Evolutionary conservation across 176 grass and related monocot genomes (phyloP), one percentile per base, ranked within the genome.

Genomic region (Alopecurus myosuroides): DNA sequence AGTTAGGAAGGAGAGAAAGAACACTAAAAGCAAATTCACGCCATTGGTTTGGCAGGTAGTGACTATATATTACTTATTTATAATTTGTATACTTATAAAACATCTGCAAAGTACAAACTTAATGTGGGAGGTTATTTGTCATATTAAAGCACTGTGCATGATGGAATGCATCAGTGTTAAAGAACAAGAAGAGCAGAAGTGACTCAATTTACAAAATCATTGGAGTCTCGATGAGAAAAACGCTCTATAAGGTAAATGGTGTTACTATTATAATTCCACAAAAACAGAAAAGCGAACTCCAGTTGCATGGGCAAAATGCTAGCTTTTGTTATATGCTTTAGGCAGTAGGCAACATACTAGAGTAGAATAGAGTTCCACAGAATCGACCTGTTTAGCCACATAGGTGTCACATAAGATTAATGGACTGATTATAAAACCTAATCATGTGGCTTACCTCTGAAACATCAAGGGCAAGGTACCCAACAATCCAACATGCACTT

Each of bases 21-120:
- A 39, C 72, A 81, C 48, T 76, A 78, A 88, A 91, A 75, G 85
- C 71, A 88, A 81, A 82, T 75, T 22, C 75, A 69, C 39, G 70
- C 29, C 52, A 74, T 40, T 69, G 55, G 25, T 79, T 60, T 57
- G 49, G 79, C 78, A 86, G 86, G 83, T 92, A 79, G 70, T 79
- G 77, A 40, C 20, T 45, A 81, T 36, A 68, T 18, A 79, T 68
- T 70, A 74, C 77, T 80, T 75, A 80, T 58, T 79, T 82, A 82
- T 79, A 29, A 12, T 69, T 76, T 69, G 48, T 82, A 79, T 75
- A 69, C 74, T 83, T 42, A 48, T 34, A 70, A 48, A 77, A 48
- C 53, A 68, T 55, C 79, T 83, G 68, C 70, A 86, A 86, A 86
- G 90, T 71, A 66, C 60, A 80, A 75, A 64, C 50, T 79, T 83